These are phyloP conservation scores for Candida patagonica DNA, from an alignment of 805 yeast genomes.

Conservation along the genomic window DNA sequence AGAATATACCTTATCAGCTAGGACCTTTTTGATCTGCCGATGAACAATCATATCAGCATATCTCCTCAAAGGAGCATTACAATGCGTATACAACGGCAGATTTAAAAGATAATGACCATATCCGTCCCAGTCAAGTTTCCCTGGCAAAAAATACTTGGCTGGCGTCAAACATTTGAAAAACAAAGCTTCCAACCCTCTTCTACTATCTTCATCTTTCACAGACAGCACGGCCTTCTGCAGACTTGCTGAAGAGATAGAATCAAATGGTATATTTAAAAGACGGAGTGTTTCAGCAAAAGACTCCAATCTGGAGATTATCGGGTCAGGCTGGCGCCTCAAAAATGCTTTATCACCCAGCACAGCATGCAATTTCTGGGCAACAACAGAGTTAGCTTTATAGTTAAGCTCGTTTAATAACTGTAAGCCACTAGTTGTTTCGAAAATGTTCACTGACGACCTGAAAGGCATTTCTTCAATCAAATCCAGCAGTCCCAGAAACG, in stretches of 20 bases:
- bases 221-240: slow-evolving; percentile 61
- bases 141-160: slow-evolving; percentile 84
- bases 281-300: slow-evolving; percentile 64
- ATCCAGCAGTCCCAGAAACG: slow-evolving; percentile 56
- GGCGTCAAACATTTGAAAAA: slow-evolving; percentile 74
- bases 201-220: slow-evolving; percentile 50
- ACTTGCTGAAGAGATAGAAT: slow-evolving; percentile 62
- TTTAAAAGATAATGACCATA: slow-evolving; percentile 75
- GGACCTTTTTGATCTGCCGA: slow-evolving; percentile 69
- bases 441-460: slow-evolving; percentile 55
- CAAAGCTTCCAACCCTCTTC: slow-evolving; percentile 70
- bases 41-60: slow-evolving; percentile 91
- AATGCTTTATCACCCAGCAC: slow-evolving; percentile 73
- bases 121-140: slow-evolving; percentile 64
- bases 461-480: slow-evolving; percentile 74
- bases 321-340: slow-evolving; percentile 79
- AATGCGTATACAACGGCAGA: slow-evolving; percentile 82
- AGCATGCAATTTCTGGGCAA: slow-evolving; percentile 73
- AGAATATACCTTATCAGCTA: slow-evolving; percentile 28
- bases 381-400: slow-evolving; percentile 71
- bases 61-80: slow-evolving; percentile 84
- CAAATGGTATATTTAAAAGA: slow-evolving; percentile 45
- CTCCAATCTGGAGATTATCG: slow-evolving; percentile 72
- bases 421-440: slow-evolving; percentile 37
- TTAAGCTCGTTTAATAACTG: slow-evolving; percentile 64